Base-by-base conservation (phyloP, 208 protist species). In the Trypanosoma mega region DNA sequence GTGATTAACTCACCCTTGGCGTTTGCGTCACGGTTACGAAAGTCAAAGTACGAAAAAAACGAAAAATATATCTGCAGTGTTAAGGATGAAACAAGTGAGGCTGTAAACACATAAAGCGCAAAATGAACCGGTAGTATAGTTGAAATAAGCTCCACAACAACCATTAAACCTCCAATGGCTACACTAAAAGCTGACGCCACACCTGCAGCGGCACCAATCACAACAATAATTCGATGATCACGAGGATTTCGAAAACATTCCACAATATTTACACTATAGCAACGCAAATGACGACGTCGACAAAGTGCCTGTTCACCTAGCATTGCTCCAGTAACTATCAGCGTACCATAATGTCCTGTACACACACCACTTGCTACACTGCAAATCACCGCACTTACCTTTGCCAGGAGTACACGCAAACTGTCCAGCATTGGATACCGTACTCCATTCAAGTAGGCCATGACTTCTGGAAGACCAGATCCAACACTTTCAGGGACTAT, bases 181-280 rank as follows among this genome's bases (percentile, higher is more conserved):
- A 82, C 74, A 59, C 54, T 67, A 71, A 81, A 80, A 1, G 74
- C 63, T 20, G 79, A 66, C 3, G 79, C 79, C 33, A 82, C 52
- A 9, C 79, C 79, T 11, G 75, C 72, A n/a, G 79, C 79, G 3
- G 68, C 62, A 2, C 74, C 74, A 52, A 85, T 72, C n/a, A 81
- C 57, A 2, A 77, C 31, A 54, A 85, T 71, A 36, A 72, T 68
- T 26, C 74, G 70, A 29, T 56, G 60, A 53, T 85, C 79, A 39
- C 75, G 70, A 27, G 79, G 79, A 61, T 81, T 85, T 36, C 79
- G 64, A 51, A 85, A 85, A 63, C 64, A 79, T 51, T 80, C 67
- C 18, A 85, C 71, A 49, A 85, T 72, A 52, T 76, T 70, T 26
- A 85, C 54, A 51, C 71, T 51, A 34, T 85, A 54, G 44, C 64